Evolutionary conservation across 306 rosid genomes (phyloP).

Genomic region (Luffa acutangula): DNA sequence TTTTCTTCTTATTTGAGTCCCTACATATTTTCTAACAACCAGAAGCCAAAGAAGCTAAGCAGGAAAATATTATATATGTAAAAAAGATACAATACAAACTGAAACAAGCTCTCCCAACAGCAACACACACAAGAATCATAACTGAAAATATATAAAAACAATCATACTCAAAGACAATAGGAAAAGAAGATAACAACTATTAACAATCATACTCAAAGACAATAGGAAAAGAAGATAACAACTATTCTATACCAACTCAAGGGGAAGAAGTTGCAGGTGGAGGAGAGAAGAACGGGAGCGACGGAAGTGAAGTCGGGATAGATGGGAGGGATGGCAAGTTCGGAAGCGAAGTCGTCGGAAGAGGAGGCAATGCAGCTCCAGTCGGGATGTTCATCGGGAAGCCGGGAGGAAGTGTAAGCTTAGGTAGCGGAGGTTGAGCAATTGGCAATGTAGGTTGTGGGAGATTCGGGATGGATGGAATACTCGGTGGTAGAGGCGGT

Average conservation of each 20-base stretch:
- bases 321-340: neutral
- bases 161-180: neutral
- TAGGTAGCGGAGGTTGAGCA: neutral
- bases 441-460: slow-evolving; percentile 3
- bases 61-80: neutral
- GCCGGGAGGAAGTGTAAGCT: slow-evolving; percentile 7
- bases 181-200: neutral
- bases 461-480: neutral
- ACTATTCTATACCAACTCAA: neutral
- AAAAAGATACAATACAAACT: neutral
- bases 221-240: neutral
- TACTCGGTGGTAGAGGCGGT: neutral
- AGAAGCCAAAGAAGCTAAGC: neutral
- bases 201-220: neutral
- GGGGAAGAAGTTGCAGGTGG: slow-evolving; percentile 15
- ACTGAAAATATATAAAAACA: neutral
- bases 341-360: neutral
- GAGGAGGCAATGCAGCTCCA: neutral
- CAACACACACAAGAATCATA: neutral
- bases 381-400: neutral
- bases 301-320: neutral
- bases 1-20: neutral
- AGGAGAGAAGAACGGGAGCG: slow-evolving; percentile 10
- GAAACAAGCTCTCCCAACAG: neutral
- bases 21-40: neutral